Conservation (phyloP, 2,329 filamentous ascomycete species). For the Dactylellina cionopaga region DNA sequence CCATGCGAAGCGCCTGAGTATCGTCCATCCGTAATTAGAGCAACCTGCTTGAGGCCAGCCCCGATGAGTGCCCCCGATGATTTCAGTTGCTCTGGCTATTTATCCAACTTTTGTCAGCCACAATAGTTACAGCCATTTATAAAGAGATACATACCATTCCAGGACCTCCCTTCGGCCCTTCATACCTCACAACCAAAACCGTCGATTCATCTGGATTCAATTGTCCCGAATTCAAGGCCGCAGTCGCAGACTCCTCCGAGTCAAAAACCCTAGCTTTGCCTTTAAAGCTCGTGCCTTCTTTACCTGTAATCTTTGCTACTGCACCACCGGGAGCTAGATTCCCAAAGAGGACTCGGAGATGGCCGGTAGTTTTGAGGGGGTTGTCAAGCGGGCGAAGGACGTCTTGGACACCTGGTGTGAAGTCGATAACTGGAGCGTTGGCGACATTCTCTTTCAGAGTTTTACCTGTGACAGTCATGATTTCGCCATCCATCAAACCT, state of each 20-base stretch:
- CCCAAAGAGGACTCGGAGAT: conserved; percentile 86
- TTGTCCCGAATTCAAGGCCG: conserved; percentile 75
- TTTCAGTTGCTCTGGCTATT: conserved; percentile 81
- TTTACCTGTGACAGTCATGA: conserved; percentile 84
- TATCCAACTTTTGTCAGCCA: too few relatives aligned
- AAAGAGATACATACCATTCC: conserved; percentile 72
- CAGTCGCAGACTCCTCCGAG: conserved; percentile 81
- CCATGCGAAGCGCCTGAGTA: conserved; percentile 84
- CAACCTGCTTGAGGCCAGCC: conserved; percentile 78
- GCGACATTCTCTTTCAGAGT: conserved; percentile 84
- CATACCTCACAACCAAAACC: conserved; percentile 89
- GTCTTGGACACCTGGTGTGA: conserved; percentile 71
- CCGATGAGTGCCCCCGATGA: conserved; percentile 92
- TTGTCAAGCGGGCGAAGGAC: conserved; percentile 84
- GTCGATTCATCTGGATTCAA: conserved; percentile 81
- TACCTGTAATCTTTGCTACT: conserved; percentile 95
- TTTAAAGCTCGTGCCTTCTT: conserved; percentile 84
- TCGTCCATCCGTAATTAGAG: conserved; percentile 89
- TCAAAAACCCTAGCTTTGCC: conserved; percentile 86
- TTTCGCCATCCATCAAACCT: conserved; percentile 77
- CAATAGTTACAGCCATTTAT: conserved; percentile 15
- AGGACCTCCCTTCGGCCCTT: conserved; percentile 90
- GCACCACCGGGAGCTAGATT: conserved; percentile 89
- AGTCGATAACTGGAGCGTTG: conserved; percentile 75
- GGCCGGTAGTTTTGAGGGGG: conserved; percentile 86